Evolutionary conservation across 257 asterid species (phyloP), one percentile per base, ranked within the genome.

Genomic region (Cruciata laevipes): DNA sequence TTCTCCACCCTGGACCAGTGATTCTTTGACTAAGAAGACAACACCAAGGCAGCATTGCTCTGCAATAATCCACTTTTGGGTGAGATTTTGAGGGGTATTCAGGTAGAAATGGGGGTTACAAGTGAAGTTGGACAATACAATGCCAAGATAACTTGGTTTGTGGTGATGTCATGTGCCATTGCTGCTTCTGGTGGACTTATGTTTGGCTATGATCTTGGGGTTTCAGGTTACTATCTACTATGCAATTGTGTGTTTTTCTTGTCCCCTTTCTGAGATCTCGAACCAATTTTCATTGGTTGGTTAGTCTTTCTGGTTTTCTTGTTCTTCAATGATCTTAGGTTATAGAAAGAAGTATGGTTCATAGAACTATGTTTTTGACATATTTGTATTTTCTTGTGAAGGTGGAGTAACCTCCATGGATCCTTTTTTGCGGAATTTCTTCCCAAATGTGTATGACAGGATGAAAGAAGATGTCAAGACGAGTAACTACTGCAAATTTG

Each of bases 111-210:
- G 58, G 58, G 58, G 58, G 0, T 8, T 17, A 10, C 24, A 18
- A n/a, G 58, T 52, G 58, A 52, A 52, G 58, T 25, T 52, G 58
- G 58, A 52, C 58, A 52, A 52, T 52, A 52, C 25, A 52, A 52
- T 20, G 58, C 24, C 24, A 52, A 6, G 2, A 52, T 52, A 17
- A 52, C 58, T 52, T 52, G 58, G 58, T 52, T 17, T 52, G 58
- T 52, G 58, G 58, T 52, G 24, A 52, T 52, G 58, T 52, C 58
- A 3, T 52, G 58, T 20, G 58, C 58, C 24, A 52, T 52, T 52
- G 58, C 58, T 52, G 58, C 58, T 1, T 18, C 58, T 52, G 58
- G 58, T 17, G 58, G 58, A 18, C 58, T 52, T n/a, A 52, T 52
- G 21, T 52, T 52, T 20, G 58, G 58, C 58, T 20, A 52, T 18